phyloP scores from a whole-genome alignment of 148 eudicot genomes.

The Heliosperma pusillum region DNA sequence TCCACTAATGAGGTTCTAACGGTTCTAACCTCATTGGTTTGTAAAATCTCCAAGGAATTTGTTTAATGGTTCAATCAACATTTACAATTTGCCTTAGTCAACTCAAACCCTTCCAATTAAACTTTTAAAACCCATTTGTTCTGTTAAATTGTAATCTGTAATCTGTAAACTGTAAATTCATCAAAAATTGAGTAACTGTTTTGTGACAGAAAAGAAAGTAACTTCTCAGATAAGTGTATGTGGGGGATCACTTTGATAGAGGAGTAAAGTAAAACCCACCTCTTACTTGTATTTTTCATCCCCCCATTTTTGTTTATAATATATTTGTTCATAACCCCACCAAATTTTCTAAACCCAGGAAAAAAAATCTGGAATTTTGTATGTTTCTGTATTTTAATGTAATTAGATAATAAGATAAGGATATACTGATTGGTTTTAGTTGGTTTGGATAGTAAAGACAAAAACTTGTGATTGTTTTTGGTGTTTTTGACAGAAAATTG shows the following conservation, averaged over 20 bases:
- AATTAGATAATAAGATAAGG: constrained; percentile 9
- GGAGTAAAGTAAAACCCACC: constrained; percentile 34
- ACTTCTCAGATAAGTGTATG: constrained; percentile 15
- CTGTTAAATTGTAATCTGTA: no score
- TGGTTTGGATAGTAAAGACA: constrained; percentile 8
- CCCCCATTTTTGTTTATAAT: background rate
- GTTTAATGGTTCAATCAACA: no score
- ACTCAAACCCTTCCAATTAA: no score
- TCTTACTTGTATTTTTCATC: background rate
- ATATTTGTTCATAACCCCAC: constrained; percentile 9
- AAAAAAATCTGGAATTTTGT: background rate
- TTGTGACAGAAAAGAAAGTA: constrained; percentile 2
- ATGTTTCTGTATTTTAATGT: constrained; percentile 5
- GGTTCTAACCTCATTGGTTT: no score
- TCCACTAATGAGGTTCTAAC: no score
- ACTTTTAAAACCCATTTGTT: no score
- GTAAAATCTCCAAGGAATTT: no score
- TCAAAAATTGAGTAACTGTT: no score
- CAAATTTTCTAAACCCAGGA: background rate
- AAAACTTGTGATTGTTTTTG: constrained; percentile 14
- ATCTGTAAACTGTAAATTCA: no score
- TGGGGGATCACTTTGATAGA: constrained; percentile 31
- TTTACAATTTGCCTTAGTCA: no score
- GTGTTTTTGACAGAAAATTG: constrained; percentile 14
- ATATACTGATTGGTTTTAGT: constrained; percentile 6